These are phyloP conservation scores for Colletotrichum chlorophyti DNA, from an alignment of 2,329 filamentous ascomycete genomes.

Conservation along the genomic window DNA sequence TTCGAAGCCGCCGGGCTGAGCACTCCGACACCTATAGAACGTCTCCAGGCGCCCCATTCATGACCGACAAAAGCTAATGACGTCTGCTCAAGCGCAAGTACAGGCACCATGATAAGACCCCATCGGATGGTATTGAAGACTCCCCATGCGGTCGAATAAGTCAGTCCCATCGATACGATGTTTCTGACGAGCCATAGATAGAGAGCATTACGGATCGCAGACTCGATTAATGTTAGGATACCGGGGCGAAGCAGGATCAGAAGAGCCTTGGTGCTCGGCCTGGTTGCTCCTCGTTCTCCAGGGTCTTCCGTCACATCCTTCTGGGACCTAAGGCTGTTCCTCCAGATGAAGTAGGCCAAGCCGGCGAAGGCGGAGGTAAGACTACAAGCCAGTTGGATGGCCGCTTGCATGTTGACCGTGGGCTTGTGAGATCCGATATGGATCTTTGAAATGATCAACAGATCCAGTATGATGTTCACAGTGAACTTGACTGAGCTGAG, in stretches of 20 bases:
- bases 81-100: constrained; percentile 71
- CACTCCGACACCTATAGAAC: constrained; percentile 33
- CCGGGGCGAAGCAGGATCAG: constrained; percentile 62
- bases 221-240: constrained; percentile 66
- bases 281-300: constrained; percentile 29
- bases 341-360: constrained; percentile 64
- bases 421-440: constrained; percentile 62
- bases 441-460: constrained; percentile 71
- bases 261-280: constrained; percentile 52
- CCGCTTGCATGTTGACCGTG: constrained; percentile 69
- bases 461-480: constrained; percentile 71
- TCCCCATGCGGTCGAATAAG: constrained; percentile 76
- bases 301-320: constrained; percentile 2
- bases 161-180: constrained; percentile 67
- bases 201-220: constrained; percentile 70
- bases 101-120: constrained; percentile 78
- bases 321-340: constrained; percentile 38
- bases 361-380: constrained; percentile 61
- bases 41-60: constrained; percentile 63
- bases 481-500: constrained; percentile 70
- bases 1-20: constrained; percentile 29
- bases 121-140: constrained; percentile 78
- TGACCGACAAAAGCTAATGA: constrained; percentile 72
- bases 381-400: constrained; percentile 67
- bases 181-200: constrained; percentile 74